These are phyloP conservation scores for Ascosphaera apis DNA, from an alignment of 2,329 filamentous ascomycete species.

Conservation along the genomic window DNA sequence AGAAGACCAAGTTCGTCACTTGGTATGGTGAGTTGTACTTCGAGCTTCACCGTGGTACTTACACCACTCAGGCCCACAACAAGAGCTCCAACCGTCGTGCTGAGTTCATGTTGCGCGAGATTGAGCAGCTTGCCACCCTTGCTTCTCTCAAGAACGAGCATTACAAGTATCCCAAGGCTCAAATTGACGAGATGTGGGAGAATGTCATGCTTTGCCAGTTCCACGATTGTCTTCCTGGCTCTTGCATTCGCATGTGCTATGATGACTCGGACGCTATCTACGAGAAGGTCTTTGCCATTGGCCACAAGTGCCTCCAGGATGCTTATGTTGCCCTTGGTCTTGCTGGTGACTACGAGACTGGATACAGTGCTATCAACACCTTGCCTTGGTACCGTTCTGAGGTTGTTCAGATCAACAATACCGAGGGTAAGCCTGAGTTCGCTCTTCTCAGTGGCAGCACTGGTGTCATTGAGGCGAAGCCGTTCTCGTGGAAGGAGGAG, in stretches of 20 bases:
- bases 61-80: conserved; percentile 94
- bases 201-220: conserved; percentile 80
- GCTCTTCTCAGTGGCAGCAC: conserved; percentile 24
- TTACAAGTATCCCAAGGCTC: conserved; percentile 80
- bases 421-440: conserved; percentile 12
- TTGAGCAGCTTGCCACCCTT: conserved; percentile 71
- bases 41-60: conserved; percentile 87
- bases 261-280: conserved; percentile 88
- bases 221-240: conserved; percentile 89
- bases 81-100: conserved; percentile 80
- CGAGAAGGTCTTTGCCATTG: conserved; percentile 55
- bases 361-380: conserved; percentile 51
- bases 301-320: conserved; percentile 46
- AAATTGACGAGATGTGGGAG: conserved; percentile 96
- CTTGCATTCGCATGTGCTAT: conserved; percentile 93
- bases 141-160: conserved; percentile 46
- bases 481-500: conserved; percentile 8
- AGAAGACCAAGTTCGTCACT: conserved; percentile 49
- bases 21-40: conserved; percentile 99
- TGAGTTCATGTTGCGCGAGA: conserved; percentile 63
- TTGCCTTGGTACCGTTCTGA: conserved; percentile 66
- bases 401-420: conserved; percentile 38
- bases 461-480: conserved; percentile 18
- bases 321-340: conserved; percentile 46
- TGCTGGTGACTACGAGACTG: conserved; percentile 19